Evolutionary conservation across 768 basidiomycete species (phyloP).

Genomic region (Tricholoma saponaceum): DNA sequence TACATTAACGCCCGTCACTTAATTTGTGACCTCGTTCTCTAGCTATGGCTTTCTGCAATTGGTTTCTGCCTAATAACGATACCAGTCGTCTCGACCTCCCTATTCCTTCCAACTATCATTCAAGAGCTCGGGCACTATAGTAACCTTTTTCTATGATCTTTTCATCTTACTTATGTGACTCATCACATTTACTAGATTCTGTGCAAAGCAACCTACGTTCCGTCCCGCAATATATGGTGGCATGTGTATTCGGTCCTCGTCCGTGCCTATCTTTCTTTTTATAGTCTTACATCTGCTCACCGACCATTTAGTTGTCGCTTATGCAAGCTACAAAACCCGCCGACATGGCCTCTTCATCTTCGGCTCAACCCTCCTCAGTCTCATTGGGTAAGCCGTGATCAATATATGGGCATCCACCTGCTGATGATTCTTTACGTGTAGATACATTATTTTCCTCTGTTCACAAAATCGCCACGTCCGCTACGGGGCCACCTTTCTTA

Average conservation of each 20-base stretch:
- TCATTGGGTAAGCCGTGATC: neutral
- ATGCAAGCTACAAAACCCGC: neutral
- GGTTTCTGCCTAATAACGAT: neutral
- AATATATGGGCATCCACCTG: no score
- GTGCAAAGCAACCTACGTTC: neutral
- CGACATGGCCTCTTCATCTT: neutral
- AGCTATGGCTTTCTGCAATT: neutral
- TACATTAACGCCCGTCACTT: neutral
- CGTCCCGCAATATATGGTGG: neutral
- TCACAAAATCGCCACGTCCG: neutral
- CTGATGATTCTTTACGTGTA: neutral
- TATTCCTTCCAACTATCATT: neutral
- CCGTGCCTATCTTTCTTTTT: neutral
- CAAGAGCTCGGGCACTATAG: neutral
- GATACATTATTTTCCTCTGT: neutral
- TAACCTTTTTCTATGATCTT: neutral
- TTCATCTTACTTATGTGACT: neutral
- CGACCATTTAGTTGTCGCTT: neutral
- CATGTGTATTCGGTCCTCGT: neutral
- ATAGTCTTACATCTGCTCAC: neutral
- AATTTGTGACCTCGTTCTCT: neutral
- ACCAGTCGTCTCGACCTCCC: neutral
- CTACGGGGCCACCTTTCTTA: neutral
- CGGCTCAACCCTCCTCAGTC: neutral
- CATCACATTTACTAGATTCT: neutral